phyloP scores from a whole-genome alignment of 2,329 filamentous ascomycete genomes.

The Diaporthe helianthi region DNA sequence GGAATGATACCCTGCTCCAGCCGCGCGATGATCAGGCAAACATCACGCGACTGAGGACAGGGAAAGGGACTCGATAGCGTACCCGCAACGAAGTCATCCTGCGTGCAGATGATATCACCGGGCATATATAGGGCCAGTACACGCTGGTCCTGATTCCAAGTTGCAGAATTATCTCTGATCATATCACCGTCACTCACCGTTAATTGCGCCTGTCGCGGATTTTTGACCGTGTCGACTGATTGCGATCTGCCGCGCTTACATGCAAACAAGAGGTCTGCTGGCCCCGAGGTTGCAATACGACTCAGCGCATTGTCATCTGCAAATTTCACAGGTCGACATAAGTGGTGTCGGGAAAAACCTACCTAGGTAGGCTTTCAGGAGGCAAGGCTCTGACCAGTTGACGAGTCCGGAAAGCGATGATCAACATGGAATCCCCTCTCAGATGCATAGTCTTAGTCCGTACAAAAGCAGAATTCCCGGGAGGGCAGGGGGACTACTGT shows the following conservation, averaged over 20 bases:
- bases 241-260: conserved; percentile 4
- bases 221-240: conserved; percentile 2
- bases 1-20: conserved; percentile 7
- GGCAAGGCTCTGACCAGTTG: conserved; percentile 7
- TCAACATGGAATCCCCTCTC: not conserved
- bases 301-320: conserved; percentile 12
- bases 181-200: conserved; percentile 16
- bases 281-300: not conserved
- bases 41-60: conserved; percentile 13
- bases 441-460: not conserved
- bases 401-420: conserved; percentile 6
- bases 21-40: conserved; percentile 11
- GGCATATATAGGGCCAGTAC: conserved; percentile 20
- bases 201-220: not conserved
- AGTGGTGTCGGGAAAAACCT: not conserved
- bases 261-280: not conserved
- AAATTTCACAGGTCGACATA: not conserved
- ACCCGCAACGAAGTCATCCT: conserved; percentile 24
- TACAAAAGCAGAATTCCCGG: not conserved
- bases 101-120: conserved; percentile 23
- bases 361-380: conserved; percentile 17
- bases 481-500: not conserved
- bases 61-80: not conserved
- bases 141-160: conserved; percentile 13
- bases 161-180: not conserved